Evolutionary conservation across 257 asterid species (phyloP), one percentile per base, ranked within the genome.

Genomic region (Ligustrum vulgare): DNA sequence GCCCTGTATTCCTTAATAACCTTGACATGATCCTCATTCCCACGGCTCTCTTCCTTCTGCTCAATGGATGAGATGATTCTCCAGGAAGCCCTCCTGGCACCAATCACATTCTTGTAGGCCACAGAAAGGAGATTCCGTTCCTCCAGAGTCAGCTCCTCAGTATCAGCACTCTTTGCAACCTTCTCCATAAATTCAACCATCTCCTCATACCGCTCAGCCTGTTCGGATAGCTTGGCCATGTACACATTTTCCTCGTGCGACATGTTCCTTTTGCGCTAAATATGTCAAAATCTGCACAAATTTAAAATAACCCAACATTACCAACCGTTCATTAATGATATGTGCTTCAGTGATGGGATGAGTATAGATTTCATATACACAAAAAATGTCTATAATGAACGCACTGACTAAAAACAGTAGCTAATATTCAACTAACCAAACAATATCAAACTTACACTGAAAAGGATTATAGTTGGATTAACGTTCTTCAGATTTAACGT

Each of bases 11-110:
- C 74, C 43, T 68, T 75, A 68, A 75, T 68, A 18, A 58, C 69
- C 28, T 71, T 68, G 41, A 75, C 79, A 68, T 67, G 79, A 58
- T 41, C 47, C 47, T 41, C 16, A 2, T 41, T 41, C 47, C 47
- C 47, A 41, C 47, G 47, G 47, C 47, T 41, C 10, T 41, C 47
- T 41, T 41, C 47, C 47, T 41, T 41, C 47, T 41, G 47, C 15
- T 41, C 47, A 41, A 41, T 41, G 47, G 47, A 41, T 41, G 47
- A 41, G 47, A 41, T 41, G 47, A 41, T 41, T 41, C 79, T 75
- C 79, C 79, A 75, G 10, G 79, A 75, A 23, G 79, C 83, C 74
- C 79, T 54, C 71, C 79, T 75, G 9, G 79, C 79, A 68, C 79
- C 74, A 75, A 75, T 75, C 70, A 75, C 79, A 16, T 75, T 75